A percentile compares a stretch with the other conserved stretches of the same genome.
Conservation (phyloP, 495 filamentous ascomycete species). For the Penicillium coffeae region DNA sequence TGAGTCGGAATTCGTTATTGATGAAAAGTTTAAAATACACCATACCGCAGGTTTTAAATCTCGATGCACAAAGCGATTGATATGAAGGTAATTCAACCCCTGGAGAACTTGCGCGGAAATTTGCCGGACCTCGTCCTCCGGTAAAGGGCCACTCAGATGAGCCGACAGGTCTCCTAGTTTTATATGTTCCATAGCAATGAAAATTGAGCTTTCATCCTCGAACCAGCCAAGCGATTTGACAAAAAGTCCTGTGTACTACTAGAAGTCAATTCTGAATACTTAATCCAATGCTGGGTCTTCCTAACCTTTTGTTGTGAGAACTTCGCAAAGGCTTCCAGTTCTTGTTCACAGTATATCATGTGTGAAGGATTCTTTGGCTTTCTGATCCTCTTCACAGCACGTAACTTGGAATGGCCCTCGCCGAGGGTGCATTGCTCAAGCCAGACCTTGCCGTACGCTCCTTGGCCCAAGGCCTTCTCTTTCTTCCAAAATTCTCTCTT, state of each 20-base stretch:
- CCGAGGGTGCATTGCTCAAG: constrained; percentile 1
- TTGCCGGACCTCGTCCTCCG: constrained; percentile 32
- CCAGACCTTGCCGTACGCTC: constrained; percentile 3
- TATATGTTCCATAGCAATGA: constrained; percentile 37
- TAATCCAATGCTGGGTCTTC: neutral
- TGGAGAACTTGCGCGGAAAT: constrained; percentile 41
- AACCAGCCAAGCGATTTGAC: constrained; percentile 34
- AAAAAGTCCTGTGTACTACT: constrained; percentile 18
- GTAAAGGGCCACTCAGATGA: constrained; percentile 19
- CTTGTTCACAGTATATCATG: constrained; percentile 4
- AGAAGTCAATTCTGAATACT: neutral
- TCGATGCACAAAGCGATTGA: constrained; percentile 40
- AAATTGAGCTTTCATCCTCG: constrained; percentile 20
- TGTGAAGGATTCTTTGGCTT: neutral
- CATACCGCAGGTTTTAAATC: constrained; percentile 50
- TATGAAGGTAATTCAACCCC: constrained; percentile 41
- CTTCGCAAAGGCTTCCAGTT: constrained; percentile 16
- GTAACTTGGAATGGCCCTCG: neutral
- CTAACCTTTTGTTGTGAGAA: constrained; percentile 17
- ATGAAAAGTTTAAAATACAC: too few relatives aligned
- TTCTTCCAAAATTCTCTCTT: too few relatives aligned
- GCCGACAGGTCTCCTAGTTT: constrained; percentile 13
- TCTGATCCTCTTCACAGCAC: constrained; percentile 7
- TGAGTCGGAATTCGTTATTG: too few relatives aligned
- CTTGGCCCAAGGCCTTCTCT: constrained; percentile 3